Evolutionary conservation across 192 early-diverging fungal species (phyloP), one percentile per base, ranked within the genome.

Genomic region (Backusella tuberculispora): DNA sequence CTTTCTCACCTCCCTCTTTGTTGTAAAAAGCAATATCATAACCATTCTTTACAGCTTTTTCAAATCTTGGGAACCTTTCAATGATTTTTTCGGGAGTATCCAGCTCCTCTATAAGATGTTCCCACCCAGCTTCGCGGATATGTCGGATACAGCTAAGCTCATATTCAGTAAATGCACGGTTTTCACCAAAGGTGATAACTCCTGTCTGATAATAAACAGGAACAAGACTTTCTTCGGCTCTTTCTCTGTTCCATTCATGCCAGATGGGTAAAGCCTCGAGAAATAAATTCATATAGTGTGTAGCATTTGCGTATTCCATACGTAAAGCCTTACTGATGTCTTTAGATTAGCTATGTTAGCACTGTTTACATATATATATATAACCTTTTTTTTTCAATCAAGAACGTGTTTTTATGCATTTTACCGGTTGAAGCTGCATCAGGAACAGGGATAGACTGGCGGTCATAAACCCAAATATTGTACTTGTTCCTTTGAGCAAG

Each of bases 371-470:
- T n/a, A n/a, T 34, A 34, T 34, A 1, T 34, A 34, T 34, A 34
- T 34, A 63, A n/a, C 4, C 9, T 17, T 24, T 46, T 17, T 24
- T 46, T 9, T n/a, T 42, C 40, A 42, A 19, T 7, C 15, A 19
- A 60, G 3, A 24, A 63, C 12, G 29, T 44, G 5, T n/a, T 60
- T 7, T 53, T 41, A 19, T 41, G 53, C 37, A 26, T 60, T n/a
- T 68, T 73, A 80, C 79, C 79, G n/a, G 76, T 78, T 15, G 80
- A 82, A 19, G 80, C 80, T 45, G 80, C 80, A 72, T 82, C 80
- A 4, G 73, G 46, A 44, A 63, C 76, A 34, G 80, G 80, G 40
- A 82, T 78, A 6, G 68, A 24, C 26, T 72, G 56, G 15, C 80
- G 69, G 29, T 82, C 80, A 64, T 60, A 82, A 3, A 82, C 80